Base-by-base conservation (phyloP, 257 asterid species). In the Echium plantagineum region DNA sequence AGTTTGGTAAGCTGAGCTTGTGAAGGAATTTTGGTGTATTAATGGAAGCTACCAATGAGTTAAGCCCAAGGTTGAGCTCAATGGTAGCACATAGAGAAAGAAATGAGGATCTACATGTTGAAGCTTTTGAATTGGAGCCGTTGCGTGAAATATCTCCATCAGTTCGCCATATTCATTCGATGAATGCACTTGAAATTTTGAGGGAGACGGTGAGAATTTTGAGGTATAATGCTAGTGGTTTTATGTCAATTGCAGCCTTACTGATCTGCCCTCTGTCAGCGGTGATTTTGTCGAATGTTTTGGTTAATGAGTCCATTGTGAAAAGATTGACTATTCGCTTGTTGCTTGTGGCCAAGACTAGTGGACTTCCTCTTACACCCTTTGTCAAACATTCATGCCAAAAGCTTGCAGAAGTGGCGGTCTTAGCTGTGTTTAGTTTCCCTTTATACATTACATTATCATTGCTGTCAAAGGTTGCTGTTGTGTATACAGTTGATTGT, bases 401-500 rank as follows among this genome's bases (percentile, higher is more conserved):
- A 21, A 88, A 83, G 75, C 75, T 87, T 30, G 73, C 95, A 0
- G 98, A 91, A 66, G 66, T 68, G 70, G 73, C 64, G 7, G 75
- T 91, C 69, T 85, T 95, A 9, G 71, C 72, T 18, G 49, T 68
- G 52, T 56, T 79, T 73, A 80, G 94, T 72, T 91, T 88, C 85
- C 98, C 98, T 21, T 58, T 91, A 65, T 85, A 80, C 42, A 63
- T 77, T 49, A 77, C 90, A 7, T 52, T 82, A 48, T 79, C 80
- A 10, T 83, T 91, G 52, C 58, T 85, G 63, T 91, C 96, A 0
- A 91, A 88, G 66, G 94, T 90, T 47, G 95, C 95, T 20, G 85
- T 91, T 30, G 98, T 81, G 26, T 77, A 88, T 75, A 73, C 94
- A 0, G 96, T 91, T 51, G 98, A 88, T 73, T 91, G 94, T 70